Evolutionary conservation across 2,329 filamentous ascomycete species (phyloP), one percentile per base, ranked within the genome.

Genomic region (Sclerotinia glacialis): DNA sequence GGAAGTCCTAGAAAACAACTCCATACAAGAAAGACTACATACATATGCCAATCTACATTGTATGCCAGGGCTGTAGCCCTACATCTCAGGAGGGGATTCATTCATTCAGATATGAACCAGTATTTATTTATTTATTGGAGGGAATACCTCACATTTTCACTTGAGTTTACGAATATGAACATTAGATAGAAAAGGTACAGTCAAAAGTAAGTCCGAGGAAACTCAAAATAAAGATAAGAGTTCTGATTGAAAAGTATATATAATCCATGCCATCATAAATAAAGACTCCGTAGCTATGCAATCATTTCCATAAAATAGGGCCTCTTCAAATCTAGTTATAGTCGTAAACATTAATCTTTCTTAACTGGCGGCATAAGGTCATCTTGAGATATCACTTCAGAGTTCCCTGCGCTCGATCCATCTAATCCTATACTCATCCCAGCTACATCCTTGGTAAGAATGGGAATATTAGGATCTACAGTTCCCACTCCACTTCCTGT

Each of bases 241-340:
- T 7, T 49, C 21, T 18, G 16, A 49, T 37, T 46, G 18, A 14
- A 34, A 34, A 34, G 12, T 23, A 59, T 23, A 3, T 18, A 34
- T n/a, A n/a, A n/a, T 60, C 21, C 21, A 49, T 47, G 28, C 56
- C 12, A 21, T 49, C 56, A 47, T 23, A 23, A 23, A 34, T 3
- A n/a, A 60, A 47, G 16, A 60, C 56, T 60, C 42, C 56, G n/a
- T 46, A 31, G 42, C 56, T 60, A 60, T 60, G 56, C 56, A 60
- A 6, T 34, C 7, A 47, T 34, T 34, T 7, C 42, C 9, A 40
- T 4, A 34, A 12, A 28, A 18, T 37, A 34, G 7, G 28, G 26
- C 14, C 34, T n/a, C 21, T 34, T n/a, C 28, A 21, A 8, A 23
- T 23, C 12, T 4, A 16, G 0, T 47, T 31, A 16, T 47, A n/a